Percentiles rank a stretch among this genome's conserved stretches.
phyloP scores from a whole-genome alignment of 2,329 filamentous ascomycete genomes.

The Lachnellula cervina region DNA sequence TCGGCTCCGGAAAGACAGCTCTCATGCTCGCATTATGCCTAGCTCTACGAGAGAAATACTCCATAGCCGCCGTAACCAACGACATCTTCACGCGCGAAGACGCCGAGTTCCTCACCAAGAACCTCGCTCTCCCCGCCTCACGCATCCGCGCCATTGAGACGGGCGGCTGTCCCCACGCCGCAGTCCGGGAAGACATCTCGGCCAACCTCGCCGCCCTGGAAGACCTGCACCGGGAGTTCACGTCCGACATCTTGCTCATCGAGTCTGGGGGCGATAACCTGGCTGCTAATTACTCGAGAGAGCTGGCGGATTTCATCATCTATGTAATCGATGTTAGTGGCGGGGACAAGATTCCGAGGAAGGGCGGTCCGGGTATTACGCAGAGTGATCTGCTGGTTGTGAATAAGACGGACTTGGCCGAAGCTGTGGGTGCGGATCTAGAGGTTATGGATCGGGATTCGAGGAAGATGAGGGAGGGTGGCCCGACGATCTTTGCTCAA shows the following conservation, averaged over 20 bases:
- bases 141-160: slow-evolving; percentile 97
- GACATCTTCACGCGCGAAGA: slow-evolving; percentile 99
- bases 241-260: slow-evolving; percentile 81
- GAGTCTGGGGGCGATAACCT: slow-evolving; percentile 96
- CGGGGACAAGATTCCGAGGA: slow-evolving; percentile 93
- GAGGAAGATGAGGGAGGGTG: slow-evolving; percentile 89
- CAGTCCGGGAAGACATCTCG: slow-evolving; percentile 93
- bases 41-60: slow-evolving; percentile 73
- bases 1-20: slow-evolving; percentile 95
- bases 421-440: slow-evolving; percentile 84
- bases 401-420: slow-evolving; percentile 95
- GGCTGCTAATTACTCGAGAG: slow-evolving; percentile 91
- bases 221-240: slow-evolving; percentile 76
- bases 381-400: slow-evolving; percentile 91
- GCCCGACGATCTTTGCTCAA: slow-evolving; percentile 91
- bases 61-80: slow-evolving; percentile 93
- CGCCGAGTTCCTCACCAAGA: slow-evolving; percentile 89
- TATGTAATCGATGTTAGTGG: slow-evolving; percentile 98
- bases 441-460: slow-evolving; percentile 93
- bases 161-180: slow-evolving; percentile 93
- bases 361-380: slow-evolving; percentile 95
- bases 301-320: slow-evolving; percentile 95
- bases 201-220: slow-evolving; percentile 91
- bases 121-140: slow-evolving; percentile 73
- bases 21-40: slow-evolving; percentile 92